These are phyloP conservation scores for Ilex aquifolium DNA, from an alignment of 257 asterid species.

Conservation along the genomic window DNA sequence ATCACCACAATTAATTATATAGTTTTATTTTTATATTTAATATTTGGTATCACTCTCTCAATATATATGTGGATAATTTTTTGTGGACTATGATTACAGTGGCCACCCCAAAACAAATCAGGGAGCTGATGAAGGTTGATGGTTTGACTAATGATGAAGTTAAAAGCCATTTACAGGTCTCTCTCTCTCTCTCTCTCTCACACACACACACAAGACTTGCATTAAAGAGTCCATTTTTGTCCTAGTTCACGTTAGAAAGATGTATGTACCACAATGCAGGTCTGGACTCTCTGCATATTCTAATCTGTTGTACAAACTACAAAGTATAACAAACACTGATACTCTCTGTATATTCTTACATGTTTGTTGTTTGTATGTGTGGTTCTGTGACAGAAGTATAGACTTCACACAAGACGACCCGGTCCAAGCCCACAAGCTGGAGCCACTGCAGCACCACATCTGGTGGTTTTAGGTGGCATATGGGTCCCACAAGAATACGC, in stretches of 20 bases:
- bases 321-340: conserved; percentile 3
- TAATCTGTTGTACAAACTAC: conserved; percentile 10
- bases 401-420: conserved; percentile 97
- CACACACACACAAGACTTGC: conserved; percentile 11
- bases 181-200: conserved; percentile 11
- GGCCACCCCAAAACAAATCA: conserved; percentile 94
- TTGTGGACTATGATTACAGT: conserved; percentile 43
- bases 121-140: conserved; percentile 96
- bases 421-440: conserved; percentile 80
- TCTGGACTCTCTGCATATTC: conserved; percentile 7
- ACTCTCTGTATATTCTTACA: background rate
- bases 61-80: background rate
- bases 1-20: background rate
- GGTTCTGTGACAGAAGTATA: conserved; percentile 51
- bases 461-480: conserved; percentile 83
- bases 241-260: conserved; percentile 2
- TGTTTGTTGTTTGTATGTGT: background rate
- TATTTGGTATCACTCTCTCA: no score
- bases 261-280: conserved; percentile 4
- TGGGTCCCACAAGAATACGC: conserved; percentile 94
- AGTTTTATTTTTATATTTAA: background rate
- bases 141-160: conserved; percentile 99
- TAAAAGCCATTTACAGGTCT: conserved; percentile 95
- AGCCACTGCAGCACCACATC: conserved; percentile 53
- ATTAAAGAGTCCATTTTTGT: conserved; percentile 16